A percentile compares a stretch with the other conserved stretches of the same genome.
Conservation (phyloP, 768 basidiomycete genomes). For the Thelephora aurantiotincta region DNA sequence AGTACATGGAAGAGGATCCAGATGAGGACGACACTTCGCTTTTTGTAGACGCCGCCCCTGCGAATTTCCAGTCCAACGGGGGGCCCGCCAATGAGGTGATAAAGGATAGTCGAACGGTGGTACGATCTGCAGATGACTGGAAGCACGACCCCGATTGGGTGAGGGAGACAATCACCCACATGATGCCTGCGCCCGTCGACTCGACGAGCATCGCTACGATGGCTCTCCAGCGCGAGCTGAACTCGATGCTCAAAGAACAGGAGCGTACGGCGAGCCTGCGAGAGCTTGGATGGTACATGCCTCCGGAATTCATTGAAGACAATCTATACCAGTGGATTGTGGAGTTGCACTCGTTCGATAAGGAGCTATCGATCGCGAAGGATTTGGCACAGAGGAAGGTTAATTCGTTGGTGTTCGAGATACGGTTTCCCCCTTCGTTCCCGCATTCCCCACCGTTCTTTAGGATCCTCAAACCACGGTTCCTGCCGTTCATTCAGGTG, state of each 20-base stretch:
- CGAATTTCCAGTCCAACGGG: neutral
- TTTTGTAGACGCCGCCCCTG: slow-evolving; percentile 16
- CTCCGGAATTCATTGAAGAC: slow-evolving; percentile 48
- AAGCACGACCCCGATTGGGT: slow-evolving; percentile 39
- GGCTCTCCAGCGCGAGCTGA: slow-evolving; percentile 49
- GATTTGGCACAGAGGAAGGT: slow-evolving; percentile 43
- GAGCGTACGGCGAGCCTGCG: slow-evolving; percentile 27
- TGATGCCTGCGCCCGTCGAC: slow-evolving; percentile 48
- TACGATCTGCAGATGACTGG: slow-evolving; percentile 29
- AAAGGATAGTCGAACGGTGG: neutral
- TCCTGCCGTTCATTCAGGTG: slow-evolving; percentile 48
- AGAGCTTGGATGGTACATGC: slow-evolving; percentile 61
- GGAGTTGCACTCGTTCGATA: slow-evolving; percentile 59
- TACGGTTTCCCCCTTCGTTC: slow-evolving; percentile 51
- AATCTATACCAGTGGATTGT: slow-evolving; percentile 65
- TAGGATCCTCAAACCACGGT: slow-evolving; percentile 59
- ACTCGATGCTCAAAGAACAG: slow-evolving; percentile 47
- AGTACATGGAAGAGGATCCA: slow-evolving; percentile 27
- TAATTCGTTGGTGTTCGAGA: slow-evolving; percentile 58
- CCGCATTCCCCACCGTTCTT: slow-evolving; percentile 67
- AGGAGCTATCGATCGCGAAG: slow-evolving; percentile 40
- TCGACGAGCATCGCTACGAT: slow-evolving; percentile 38
- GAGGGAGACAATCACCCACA: slow-evolving; percentile 22
- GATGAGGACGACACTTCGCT: slow-evolving; percentile 38
- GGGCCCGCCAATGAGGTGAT: neutral